Evolutionary conservation across 169 alveolate genomes (phyloP).

Genomic region (Eimeria acervulina): DNA sequence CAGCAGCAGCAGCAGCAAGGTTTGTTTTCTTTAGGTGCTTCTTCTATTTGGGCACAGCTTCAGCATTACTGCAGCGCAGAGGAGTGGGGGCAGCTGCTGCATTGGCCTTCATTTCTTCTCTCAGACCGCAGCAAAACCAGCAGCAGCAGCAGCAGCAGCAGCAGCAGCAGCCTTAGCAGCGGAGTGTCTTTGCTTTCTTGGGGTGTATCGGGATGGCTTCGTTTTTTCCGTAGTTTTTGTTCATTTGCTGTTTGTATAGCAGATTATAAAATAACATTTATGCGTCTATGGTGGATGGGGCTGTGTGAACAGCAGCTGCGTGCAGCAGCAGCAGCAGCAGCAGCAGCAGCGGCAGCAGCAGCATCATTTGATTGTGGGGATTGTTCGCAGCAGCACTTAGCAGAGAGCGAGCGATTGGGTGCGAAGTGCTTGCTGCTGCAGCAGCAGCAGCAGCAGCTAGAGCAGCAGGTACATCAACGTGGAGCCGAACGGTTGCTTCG

Average conservation of each 20-base stretch:
- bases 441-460: conserved; percentile 18
- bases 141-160: conserved; percentile 68
- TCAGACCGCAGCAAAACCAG: neutral
- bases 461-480: conserved; percentile 26
- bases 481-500: conserved; percentile 55
- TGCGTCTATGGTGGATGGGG: neutral
- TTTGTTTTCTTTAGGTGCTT: neutral
- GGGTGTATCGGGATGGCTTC: neutral
- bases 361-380: neutral
- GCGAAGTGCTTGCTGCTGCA: neutral
- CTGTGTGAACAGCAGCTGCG: neutral
- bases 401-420: no score
- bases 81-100: neutral
- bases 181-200: neutral
- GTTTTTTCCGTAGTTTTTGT: neutral
- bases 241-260: neutral
- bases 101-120: neutral
- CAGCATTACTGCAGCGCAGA: neutral
- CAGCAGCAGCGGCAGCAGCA: conserved; percentile 38
- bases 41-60: neutral
- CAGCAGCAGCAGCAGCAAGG: conserved; percentile 21
- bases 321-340: conserved; percentile 61
- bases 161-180: conserved; percentile 56
- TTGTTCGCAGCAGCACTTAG: neutral
- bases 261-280: conserved; percentile 17